Evolutionary conservation across 148 eudicot genomes (phyloP).

Genomic region (Hydrangea macrophylla): DNA sequence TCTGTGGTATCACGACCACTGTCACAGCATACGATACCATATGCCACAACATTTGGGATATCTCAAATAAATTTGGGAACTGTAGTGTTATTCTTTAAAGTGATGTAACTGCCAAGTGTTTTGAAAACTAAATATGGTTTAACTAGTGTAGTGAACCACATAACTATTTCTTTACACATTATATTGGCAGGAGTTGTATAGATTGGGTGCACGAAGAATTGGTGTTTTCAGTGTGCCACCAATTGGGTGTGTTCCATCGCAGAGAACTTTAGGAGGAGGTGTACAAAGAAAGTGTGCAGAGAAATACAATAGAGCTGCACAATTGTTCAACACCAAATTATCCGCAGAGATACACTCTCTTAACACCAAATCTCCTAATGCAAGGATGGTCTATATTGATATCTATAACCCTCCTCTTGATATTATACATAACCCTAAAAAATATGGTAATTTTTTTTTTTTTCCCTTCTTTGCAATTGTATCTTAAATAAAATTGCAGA

Average conservation of each 20-base stretch:
- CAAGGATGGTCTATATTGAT: constrained; percentile 42
- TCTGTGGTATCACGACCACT: no score
- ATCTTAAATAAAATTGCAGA: no score
- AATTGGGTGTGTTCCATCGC: constrained; percentile 68
- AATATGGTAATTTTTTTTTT: constrained; percentile 34
- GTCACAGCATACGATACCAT: no score
- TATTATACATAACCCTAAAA: constrained; percentile 45
- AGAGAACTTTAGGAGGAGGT: constrained; percentile 53
- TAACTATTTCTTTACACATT: neutral
- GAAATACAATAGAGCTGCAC: constrained; percentile 40
- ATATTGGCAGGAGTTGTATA: constrained; percentile 40
- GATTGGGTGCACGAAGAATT: constrained; percentile 53
- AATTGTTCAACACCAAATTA: constrained; percentile 49
- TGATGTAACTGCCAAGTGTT: no score
- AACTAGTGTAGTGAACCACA: no score
- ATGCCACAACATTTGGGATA: no score
- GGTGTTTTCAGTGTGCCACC: constrained; percentile 56
- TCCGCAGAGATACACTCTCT: constrained; percentile 24
- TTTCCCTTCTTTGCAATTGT: no score
- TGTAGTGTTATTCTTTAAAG: no score
- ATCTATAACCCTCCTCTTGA: constrained; percentile 36
- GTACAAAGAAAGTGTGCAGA: constrained; percentile 34
- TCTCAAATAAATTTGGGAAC: no score
- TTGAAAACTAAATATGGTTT: no score
- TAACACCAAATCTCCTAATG: constrained; percentile 27